Evolutionary conservation across 495 filamentous ascomycete species (phyloP).

Genomic region (Lasiosphaeriaceae sp.): DNA sequence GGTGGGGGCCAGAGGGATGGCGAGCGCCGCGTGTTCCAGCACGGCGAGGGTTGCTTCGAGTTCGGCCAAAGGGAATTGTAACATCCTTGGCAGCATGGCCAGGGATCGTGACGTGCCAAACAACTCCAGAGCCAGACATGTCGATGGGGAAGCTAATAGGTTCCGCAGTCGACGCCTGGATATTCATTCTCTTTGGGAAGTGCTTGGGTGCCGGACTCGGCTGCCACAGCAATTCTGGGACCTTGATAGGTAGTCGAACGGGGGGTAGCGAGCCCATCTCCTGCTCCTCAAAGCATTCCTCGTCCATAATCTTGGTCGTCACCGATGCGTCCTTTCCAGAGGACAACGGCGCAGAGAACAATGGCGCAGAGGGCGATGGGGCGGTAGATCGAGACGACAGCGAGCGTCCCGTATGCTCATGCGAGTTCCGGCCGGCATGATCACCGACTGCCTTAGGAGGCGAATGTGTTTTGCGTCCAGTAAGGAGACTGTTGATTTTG

Average conservation of each 20-base stretch:
- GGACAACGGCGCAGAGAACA: background rate
- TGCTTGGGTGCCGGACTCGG: slow-evolving; percentile 38
- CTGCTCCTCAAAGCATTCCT: slow-evolving; percentile 79
- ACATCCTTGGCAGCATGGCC: slow-evolving; percentile 42
- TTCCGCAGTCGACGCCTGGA: slow-evolving; percentile 36
- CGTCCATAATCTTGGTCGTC: slow-evolving; percentile 61
- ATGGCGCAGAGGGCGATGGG: background rate
- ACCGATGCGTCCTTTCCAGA: slow-evolving; percentile 19
- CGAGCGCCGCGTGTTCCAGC: slow-evolving; percentile 28
- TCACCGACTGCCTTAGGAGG: slow-evolving; percentile 51
- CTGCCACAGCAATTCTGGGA: slow-evolving; percentile 52
- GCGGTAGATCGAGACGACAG: slow-evolving; percentile 36
- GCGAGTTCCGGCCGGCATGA: slow-evolving; percentile 56
- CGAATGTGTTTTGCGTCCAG: slow-evolving; percentile 53
- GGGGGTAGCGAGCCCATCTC: slow-evolving; percentile 73
- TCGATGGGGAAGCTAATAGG: slow-evolving; percentile 36
- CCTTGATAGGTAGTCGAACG: slow-evolving; percentile 60
- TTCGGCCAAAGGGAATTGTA: slow-evolving; percentile 33
- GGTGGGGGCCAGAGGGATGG: slow-evolving; percentile 19
- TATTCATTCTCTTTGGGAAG: slow-evolving; percentile 30
- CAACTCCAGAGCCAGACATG: slow-evolving; percentile 33
- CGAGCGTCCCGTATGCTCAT: slow-evolving; percentile 50
- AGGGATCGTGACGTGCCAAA: slow-evolving; percentile 42
- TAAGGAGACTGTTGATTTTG: slow-evolving; percentile 66
- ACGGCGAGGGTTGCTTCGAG: slow-evolving; percentile 47